A percentile compares a stretch with the other conserved stretches of the same genome.
Conservation (phyloP, 345 rosid species). For the Salix purpurea region DNA sequence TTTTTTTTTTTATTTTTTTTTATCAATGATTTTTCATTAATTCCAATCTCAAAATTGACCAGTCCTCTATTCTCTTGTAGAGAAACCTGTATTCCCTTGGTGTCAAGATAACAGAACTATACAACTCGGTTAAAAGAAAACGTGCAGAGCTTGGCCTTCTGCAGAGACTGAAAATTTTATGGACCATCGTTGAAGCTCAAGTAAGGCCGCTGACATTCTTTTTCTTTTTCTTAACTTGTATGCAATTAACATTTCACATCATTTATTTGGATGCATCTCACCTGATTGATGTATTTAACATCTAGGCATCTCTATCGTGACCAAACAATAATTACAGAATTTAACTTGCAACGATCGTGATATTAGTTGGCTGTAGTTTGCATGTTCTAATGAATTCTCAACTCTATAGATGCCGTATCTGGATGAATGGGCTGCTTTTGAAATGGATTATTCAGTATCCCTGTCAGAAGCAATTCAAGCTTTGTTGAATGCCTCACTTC, state of each 20-base stretch:
- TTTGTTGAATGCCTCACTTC: constrained; percentile 49
- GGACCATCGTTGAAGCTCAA: constrained; percentile 58
- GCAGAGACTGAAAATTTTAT: constrained; percentile 38
- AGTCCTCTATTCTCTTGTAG: constrained; percentile 34
- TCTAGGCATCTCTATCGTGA: not conserved
- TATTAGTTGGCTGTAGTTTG: not conserved
- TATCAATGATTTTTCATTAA: not conserved
- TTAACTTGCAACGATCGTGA: not conserved
- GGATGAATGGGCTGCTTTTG: constrained; percentile 58
- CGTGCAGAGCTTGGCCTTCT: constrained; percentile 47
- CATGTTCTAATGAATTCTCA: constrained; percentile 1
- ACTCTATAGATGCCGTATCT: constrained; percentile 60
- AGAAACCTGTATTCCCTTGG: constrained; percentile 52
- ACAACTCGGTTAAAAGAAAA: constrained; percentile 56
- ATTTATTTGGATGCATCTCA: not conserved
- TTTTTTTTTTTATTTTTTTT: not conserved
- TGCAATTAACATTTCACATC: not conserved
- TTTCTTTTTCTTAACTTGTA: not conserved
- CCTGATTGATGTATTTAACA: not conserved
- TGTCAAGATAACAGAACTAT: constrained; percentile 51
- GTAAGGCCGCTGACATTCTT: constrained; percentile 33
- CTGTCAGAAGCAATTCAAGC: constrained; percentile 61
- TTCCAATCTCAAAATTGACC: not conserved
- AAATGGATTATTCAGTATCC: constrained; percentile 51
- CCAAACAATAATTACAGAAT: not conserved